These are phyloP conservation scores for Hyaloperonospora brassicae DNA, from an alignment of 352 stramenopile genomes.

Conservation along the genomic window DNA sequence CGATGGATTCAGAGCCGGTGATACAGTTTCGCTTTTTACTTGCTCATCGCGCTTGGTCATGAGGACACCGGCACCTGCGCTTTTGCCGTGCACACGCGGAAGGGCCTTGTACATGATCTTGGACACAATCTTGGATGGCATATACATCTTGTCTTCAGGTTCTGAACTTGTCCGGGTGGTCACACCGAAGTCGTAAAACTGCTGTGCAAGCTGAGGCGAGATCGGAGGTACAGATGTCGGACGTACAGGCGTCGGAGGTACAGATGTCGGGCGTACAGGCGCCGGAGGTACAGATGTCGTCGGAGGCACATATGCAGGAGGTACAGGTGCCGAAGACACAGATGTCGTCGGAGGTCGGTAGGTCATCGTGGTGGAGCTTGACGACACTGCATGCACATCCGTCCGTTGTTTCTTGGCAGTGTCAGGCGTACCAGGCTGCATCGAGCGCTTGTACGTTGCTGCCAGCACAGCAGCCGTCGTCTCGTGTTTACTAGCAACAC, in stretches of 20 bases:
- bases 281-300: background rate
- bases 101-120: conserved; percentile 69
- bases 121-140: conserved; percentile 52
- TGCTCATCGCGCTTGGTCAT: conserved; percentile 6
- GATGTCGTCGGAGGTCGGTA: too few species aligned
- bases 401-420: conserved; percentile 22
- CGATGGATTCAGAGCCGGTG: too few species aligned
- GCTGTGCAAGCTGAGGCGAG: conserved; percentile 48
- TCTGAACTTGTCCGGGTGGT: conserved; percentile 47
- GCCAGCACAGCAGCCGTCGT: conserved; percentile 13
- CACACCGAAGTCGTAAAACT: conserved; percentile 64
- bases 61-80: background rate
- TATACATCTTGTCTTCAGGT: conserved; percentile 69
- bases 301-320: too few species aligned
- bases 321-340: too few species aligned
- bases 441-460: conserved; percentile 20
- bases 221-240: conserved; percentile 24
- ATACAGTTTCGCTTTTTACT: background rate
- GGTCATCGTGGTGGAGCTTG: too few species aligned
- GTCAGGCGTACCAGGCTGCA: conserved; percentile 22
- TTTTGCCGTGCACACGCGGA: conserved; percentile 12
- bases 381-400: background rate
- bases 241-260: background rate
- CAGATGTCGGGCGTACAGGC: background rate
- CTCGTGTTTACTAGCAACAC: conserved; percentile 1